Evolutionary conservation across 1,139 yeast species (phyloP).

Genomic region (Lodderomyces elongisporus): DNA sequence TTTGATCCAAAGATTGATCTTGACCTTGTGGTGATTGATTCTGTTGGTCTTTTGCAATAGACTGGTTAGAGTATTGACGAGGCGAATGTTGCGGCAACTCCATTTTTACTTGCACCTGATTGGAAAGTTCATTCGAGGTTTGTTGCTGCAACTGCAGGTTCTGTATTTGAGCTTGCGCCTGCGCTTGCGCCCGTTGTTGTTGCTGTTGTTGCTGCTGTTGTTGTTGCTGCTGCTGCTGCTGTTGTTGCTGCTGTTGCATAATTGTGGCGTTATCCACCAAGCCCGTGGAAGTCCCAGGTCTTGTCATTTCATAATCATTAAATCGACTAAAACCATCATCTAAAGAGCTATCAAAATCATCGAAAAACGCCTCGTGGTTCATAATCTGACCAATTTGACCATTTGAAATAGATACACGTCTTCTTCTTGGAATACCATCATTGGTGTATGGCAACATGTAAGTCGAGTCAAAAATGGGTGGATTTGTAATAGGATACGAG

Average conservation of each 20-base stretch:
- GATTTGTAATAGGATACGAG: constrained; percentile 59
- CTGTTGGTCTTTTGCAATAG: not conserved
- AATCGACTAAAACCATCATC: constrained; percentile 9
- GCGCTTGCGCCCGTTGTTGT: constrained; percentile 2
- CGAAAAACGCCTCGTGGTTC: constrained; percentile 40
- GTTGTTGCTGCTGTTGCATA: constrained; percentile 3
- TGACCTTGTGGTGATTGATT: not conserved
- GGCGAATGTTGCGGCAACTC: not conserved
- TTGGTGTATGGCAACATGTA: constrained; percentile 37
- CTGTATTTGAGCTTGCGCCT: constrained; percentile 1
- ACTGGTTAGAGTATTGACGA: constrained; percentile 1
- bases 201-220: constrained; percentile 1
- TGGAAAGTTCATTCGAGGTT: too few relatives aligned
- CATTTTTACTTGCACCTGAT: not conserved
- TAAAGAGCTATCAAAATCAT: constrained; percentile 17
- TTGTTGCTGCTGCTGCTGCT: constrained; percentile 2
- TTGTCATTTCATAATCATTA: constrained; percentile 8
- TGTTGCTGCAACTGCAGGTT: constrained; percentile 1
- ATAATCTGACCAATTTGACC: constrained; percentile 74
- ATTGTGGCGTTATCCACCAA: not conserved
- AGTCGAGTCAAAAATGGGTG: constrained; percentile 58
- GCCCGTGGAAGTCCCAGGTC: constrained; percentile 7
- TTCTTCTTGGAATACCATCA: constrained; percentile 47
- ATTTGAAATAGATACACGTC: constrained; percentile 67
- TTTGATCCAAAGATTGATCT: not conserved